Base-by-base conservation (phyloP, 495 filamentous ascomycete genomes). In the Annulohypoxylon maeteangense region DNA sequence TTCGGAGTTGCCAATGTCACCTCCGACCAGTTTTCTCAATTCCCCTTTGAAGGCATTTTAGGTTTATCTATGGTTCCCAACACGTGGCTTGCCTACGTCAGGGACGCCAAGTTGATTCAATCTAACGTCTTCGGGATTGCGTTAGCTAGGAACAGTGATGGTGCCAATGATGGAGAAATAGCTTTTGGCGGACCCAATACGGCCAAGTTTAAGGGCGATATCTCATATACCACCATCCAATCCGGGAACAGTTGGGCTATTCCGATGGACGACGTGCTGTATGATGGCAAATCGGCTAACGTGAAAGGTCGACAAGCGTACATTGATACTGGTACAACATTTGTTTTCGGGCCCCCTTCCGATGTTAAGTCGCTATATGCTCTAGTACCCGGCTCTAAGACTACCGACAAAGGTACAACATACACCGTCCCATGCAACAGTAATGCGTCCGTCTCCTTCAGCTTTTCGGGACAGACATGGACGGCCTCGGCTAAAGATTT, bases 41-140 rank as follows among this genome's bases (percentile, higher is more conserved):
- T 93, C 72, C 90, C 92, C 16, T 91, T 95, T 69, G 93, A 97
- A 74, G 93, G 93, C n/a, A 95, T 97, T 53, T 78, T 96, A 5
- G 93, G 92, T 6, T 80, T 96, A n/a, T 89, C 89, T 7, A 88
- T 83, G 79, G 70, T 81, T 78, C 83, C 83, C 7, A 85, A 89
- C 29, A 90, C 86, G 0, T 88, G 93, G 70, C 85, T 94, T 80
- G 85, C 89, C 36, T 74, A 80, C 25, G 81, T 95, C 22, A 81
- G 80, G n/a, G 68, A 85, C 3, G 79, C 87, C n/a, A 85, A 87
- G 29, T 56, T 86, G 2, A 80, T 96, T 50, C 68, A 84, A 7
- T 79, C 85, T 0, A 93, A 92, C 72, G 74, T 95, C 18, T 88
- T 93, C 71, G 87, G 88, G 36, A 78, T 96, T 59, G 87, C 87